Percentiles rank a stretch among this genome's conserved stretches.
These are phyloP conservation scores for Penicillium bialowiezense DNA, from an alignment of 495 filamentous ascomycete genomes.

Conservation along the genomic window DNA sequence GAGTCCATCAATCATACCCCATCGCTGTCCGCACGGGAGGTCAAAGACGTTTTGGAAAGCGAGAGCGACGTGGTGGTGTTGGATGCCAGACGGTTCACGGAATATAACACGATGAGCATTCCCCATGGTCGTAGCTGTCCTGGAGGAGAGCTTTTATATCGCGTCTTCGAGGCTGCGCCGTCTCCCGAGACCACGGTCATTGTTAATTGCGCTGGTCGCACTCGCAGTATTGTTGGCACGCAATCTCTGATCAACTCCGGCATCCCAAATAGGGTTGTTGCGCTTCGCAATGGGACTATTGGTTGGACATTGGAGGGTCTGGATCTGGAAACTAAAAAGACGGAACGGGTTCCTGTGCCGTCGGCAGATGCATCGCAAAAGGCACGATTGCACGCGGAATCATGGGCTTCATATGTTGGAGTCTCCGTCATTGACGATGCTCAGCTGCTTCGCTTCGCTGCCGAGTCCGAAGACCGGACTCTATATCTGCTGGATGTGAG, in stretches of 20 bases:
- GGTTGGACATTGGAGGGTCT: constrained; percentile 27
- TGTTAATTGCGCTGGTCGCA: constrained; percentile 28
- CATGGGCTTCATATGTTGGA: constrained; percentile 17
- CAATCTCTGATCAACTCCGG: constrained; percentile 23
- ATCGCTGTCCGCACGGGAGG: constrained; percentile 19
- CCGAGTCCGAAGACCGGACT: constrained; percentile 9
- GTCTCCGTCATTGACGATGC: constrained; percentile 4
- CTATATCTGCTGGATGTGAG: constrained; percentile 24
- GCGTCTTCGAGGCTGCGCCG: constrained; percentile 21
- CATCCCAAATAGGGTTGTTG: constrained; percentile 23
- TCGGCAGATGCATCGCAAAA: constrained; percentile 10
- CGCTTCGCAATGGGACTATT: constrained; percentile 27
- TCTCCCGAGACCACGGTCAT: constrained; percentile 22
- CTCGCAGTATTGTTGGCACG: constrained; percentile 25
- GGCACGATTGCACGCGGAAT: constrained; percentile 14
- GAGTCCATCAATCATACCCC: constrained; percentile 28
- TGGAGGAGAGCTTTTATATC: constrained; percentile 25
- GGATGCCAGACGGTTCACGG: constrained; percentile 23
- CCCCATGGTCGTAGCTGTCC: constrained; percentile 26
- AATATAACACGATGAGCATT: constrained; percentile 28
- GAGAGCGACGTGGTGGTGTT: constrained; percentile 17
- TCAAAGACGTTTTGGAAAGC: constrained; percentile 16
- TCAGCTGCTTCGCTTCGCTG: constrained; percentile 6
- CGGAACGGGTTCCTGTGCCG: constrained; percentile 11
- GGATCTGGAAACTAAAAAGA: constrained; percentile 13